A percentile compares a stretch with the other conserved stretches of the same genome.
Evolutionary conservation across 2,329 filamentous ascomycete species (phyloP).

Genomic region (Hymenoscyphus fructigenus): DNA sequence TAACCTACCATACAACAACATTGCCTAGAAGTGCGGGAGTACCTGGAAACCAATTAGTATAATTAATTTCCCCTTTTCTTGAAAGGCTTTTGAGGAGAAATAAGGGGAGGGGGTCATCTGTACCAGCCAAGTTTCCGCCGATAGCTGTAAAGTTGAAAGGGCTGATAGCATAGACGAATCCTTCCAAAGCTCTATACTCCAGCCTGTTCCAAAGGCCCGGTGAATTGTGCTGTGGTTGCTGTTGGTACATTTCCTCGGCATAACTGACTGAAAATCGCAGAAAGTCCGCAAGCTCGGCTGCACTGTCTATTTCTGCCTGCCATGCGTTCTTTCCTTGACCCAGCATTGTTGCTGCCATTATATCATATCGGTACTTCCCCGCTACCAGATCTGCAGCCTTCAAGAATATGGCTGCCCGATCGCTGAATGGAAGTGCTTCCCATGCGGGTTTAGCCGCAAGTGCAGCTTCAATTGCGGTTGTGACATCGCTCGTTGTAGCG

Average conservation of each 20-base stretch:
- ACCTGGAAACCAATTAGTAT: conserved; percentile 45
- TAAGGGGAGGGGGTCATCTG: too few relatives aligned
- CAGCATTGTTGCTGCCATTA: conserved; percentile 94
- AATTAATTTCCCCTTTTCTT: too few relatives aligned
- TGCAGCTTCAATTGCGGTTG: conserved; percentile 77
- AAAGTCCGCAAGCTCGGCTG: conserved; percentile 92
- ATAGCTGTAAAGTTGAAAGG: conserved; percentile 99
- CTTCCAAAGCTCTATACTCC: conserved; percentile 86
- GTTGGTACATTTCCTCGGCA: conserved; percentile 83
- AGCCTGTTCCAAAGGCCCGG: conserved; percentile 87
- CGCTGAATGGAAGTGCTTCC: conserved; percentile 83
- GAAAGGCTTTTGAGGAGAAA: too few relatives aligned
- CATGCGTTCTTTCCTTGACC: conserved; percentile 98
- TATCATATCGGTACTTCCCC: conserved; percentile 91
- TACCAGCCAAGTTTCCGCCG: conserved; percentile 67
- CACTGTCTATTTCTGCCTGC: conserved; percentile 98
- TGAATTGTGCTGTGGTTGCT: conserved; percentile 82
- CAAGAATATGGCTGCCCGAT: conserved; percentile 89
- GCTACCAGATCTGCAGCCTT: conserved; percentile 91
- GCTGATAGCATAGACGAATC: conserved; percentile 90
- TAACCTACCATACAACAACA: conserved; percentile 62
- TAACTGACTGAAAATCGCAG: conserved; percentile 93
- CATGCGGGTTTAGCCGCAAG: conserved; percentile 83
- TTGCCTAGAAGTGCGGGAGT: conserved; percentile 89
- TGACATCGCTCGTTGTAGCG: conserved; percentile 73